phyloP scores from a whole-genome alignment of 495 filamentous ascomycete genomes.

The Aspergillus sparsus region DNA sequence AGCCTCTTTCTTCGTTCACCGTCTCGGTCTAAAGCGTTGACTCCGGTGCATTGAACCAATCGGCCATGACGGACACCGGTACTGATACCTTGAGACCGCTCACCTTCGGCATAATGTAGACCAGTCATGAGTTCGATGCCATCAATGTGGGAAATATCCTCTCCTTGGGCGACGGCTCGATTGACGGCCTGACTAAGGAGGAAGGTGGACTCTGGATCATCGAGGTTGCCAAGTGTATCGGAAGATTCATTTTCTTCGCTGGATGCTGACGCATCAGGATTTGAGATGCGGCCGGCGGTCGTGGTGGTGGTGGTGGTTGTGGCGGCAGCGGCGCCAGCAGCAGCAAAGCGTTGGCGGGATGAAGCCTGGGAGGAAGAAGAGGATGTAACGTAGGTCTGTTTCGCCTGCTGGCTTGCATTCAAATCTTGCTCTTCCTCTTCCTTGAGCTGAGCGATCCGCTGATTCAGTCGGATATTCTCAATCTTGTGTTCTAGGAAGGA shows the following conservation, averaged over 20 bases:
- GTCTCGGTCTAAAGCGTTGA: constrained; percentile 50
- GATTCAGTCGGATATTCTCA: constrained; percentile 85
- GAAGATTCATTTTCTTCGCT: constrained; percentile 37
- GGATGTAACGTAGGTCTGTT: constrained; percentile 7
- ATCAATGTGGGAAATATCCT: constrained; percentile 75
- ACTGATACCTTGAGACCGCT: constrained; percentile 84
- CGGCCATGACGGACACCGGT: constrained; percentile 78
- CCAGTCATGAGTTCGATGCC: constrained; percentile 95
- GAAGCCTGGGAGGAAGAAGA: constrained; percentile 3
- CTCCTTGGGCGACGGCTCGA: constrained; percentile 77
- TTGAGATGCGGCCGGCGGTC: background rate
- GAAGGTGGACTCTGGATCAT: constrained; percentile 69
- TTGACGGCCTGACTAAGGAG: constrained; percentile 65
- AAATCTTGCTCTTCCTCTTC: constrained; percentile 83
- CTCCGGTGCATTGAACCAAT: constrained; percentile 64
- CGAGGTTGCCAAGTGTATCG: constrained; percentile 65
- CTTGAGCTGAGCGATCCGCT: constrained; percentile 81
- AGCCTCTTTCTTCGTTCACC: constrained; percentile 87
- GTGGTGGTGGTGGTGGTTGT: constrained; percentile 5
- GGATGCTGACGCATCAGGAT: constrained; percentile 14
- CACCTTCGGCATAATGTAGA: constrained; percentile 82
- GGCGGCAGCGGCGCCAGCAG: background rate
- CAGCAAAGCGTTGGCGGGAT: background rate
- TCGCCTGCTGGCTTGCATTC: constrained; percentile 32
- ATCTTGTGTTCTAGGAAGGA: constrained; percentile 98